Conservation (phyloP, 2,329 filamentous ascomycete species). For the Pseudopyricularia javanii region DNA sequence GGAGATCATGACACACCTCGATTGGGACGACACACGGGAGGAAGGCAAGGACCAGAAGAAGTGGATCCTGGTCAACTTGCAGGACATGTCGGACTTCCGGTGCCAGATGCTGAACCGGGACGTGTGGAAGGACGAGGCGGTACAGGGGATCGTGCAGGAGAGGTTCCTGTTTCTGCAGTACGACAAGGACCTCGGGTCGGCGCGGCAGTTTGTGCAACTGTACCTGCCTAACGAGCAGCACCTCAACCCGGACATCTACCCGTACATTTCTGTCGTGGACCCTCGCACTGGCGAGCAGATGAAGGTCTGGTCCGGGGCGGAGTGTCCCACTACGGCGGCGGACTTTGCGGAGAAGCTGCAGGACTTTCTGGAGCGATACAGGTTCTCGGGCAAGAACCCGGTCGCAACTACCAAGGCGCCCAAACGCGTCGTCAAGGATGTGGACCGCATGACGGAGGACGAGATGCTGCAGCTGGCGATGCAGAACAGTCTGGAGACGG, state of each 20-base stretch:
- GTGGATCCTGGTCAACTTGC: conserved; percentile 92
- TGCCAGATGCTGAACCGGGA: conserved; percentile 91
- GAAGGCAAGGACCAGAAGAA: conserved; percentile 80
- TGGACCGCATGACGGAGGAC: conserved; percentile 87
- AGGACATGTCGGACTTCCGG: conserved; percentile 86
- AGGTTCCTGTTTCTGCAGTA: conserved; percentile 97
- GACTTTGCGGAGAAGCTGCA: conserved; percentile 88
- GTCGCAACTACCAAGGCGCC: conserved; percentile 71
- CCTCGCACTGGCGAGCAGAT: conserved; percentile 93
- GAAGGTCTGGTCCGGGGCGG: conserved; percentile 84
- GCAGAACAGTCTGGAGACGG: conserved; percentile 67
- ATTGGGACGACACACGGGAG: conserved; percentile 77
- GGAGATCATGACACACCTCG: conserved; percentile 67
- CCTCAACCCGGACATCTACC: conserved; percentile 81
- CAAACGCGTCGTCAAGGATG: conserved; percentile 51
- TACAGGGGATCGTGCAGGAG: conserved; percentile 71
- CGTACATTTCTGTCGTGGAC: conserved; percentile 91
- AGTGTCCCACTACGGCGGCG: conserved; percentile 53
- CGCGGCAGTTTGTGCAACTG: conserved; percentile 74
- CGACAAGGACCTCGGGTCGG: conserved; percentile 69
- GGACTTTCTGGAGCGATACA: conserved; percentile 96
- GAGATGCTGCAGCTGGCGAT: conserved; percentile 94
- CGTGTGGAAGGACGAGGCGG: conserved; percentile 79
- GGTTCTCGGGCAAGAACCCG: conserved; percentile 85
- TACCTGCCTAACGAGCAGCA: conserved; percentile 64